Evolutionary conservation across 1,284 basidiomycete species (phyloP).

Genomic region (Amylostereum chailletii): DNA sequence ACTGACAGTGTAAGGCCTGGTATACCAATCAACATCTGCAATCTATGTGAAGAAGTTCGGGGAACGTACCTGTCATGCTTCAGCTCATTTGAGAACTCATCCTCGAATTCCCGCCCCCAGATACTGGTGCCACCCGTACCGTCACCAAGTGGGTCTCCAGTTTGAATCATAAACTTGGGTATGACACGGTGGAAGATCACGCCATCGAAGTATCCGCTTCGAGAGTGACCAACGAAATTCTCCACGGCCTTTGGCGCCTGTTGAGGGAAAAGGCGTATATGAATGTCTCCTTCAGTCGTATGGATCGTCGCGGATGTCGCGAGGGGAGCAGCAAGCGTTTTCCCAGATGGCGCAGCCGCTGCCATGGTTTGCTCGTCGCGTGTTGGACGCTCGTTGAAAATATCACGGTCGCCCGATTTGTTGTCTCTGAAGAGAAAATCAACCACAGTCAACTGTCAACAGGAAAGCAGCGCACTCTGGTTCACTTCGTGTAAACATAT

Average conservation of each 20-base stretch:
- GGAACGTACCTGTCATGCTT: conserved; percentile 75
- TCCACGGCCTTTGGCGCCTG: conserved; percentile 93
- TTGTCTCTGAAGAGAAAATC: conserved; percentile 50
- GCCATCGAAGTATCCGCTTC: conserved; percentile 88
- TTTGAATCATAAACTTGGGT: conserved; percentile 99
- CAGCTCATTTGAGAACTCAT: conserved; percentile 86
- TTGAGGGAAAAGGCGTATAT: conserved; percentile 84
- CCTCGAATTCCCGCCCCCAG: conserved; percentile 93
- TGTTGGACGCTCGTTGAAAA: conserved; percentile 98
- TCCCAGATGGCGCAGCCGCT: conserved; percentile 45
- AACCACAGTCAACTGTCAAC: conserved; percentile 1
- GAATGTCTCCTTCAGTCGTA: conserved; percentile 93
- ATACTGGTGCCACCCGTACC: conserved; percentile 96
- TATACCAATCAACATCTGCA: conserved; percentile 1
- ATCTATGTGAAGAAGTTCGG: neutral
- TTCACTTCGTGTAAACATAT: conserved; percentile 89
- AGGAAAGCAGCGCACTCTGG: conserved; percentile 60
- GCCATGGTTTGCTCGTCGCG: conserved; percentile 94
- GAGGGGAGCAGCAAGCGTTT: conserved; percentile 52
- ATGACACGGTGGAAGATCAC: conserved; percentile 98
- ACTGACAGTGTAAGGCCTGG: conserved; percentile 89
- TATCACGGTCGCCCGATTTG: conserved; percentile 86
- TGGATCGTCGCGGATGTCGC: conserved; percentile 85
- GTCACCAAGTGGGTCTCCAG: conserved; percentile 94
- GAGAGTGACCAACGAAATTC: conserved; percentile 94